Evolutionary conservation across 2,329 filamentous ascomycete species (phyloP), one percentile per base, ranked within the genome.

Genomic region (Sordariomycetes sp.): DNA sequence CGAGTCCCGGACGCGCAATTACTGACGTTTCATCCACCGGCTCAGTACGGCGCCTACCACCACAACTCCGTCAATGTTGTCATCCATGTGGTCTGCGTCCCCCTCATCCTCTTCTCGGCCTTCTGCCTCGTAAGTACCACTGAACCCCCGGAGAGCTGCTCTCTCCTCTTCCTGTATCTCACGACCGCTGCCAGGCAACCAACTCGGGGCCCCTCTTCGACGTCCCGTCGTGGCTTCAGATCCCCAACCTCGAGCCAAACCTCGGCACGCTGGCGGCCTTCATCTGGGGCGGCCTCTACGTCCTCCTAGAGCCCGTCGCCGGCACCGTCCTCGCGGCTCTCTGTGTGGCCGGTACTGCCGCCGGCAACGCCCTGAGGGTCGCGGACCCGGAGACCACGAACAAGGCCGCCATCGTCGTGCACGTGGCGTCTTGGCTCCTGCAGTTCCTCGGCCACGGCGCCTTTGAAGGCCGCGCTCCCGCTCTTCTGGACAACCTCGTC

Each of bases 251-350:
- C 60, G 76, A 80, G 17, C 80, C 84, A 59, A 91, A 83, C 62
- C 73, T 83, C 51, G 82, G 81, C 61, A 89, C 81, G 13, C 80
- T 87, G 57, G 73, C 74, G 52, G 82, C 84, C 36, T 77, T 82
- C 56, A 66, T 85, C 32, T 96, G 94, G 72, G 80, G 86, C 42
- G 79, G 79, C 1, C 80, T 96, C 57, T 99, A 97, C 68, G 78
- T 97, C 53, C 80, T 99, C 24, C 85, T 99, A 66, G 94, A 99
- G 68, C 94, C 94, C 1, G 90, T 97, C 1, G 94, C 94, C 12
- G 94, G 94, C 55, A 84, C 82, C 12, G 74, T 88, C 32, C 75
- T 96, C 50, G 84, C 88, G 6, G 80, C 88, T 2, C 76, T 96
- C 35, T 84, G 96, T 60, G 74, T 97, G 51, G 86, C 75, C 22